Evolutionary conservation across 2,329 filamentous ascomycete species (phyloP).

Genomic region (Cladophialophora exuberans): DNA sequence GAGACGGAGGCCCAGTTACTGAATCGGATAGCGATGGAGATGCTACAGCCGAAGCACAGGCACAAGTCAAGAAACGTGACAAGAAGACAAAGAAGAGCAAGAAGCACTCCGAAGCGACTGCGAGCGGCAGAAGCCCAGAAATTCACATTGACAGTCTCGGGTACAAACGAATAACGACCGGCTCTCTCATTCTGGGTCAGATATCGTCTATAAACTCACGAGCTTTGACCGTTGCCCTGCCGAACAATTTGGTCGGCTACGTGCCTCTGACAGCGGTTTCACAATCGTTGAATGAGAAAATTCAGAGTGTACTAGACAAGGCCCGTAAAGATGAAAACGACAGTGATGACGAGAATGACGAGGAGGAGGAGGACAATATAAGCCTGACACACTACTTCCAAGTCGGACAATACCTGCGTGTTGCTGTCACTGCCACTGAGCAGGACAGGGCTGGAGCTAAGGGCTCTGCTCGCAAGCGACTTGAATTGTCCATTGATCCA

Average conservation of each 20-base stretch:
- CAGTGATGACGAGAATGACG: conserved; percentile 50
- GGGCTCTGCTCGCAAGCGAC: conserved; percentile 73
- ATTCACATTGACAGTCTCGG: conserved; percentile 79
- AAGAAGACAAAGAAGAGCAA: conserved; percentile 50
- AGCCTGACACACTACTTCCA: conserved; percentile 76
- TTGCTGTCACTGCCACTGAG: conserved; percentile 76
- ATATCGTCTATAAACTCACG: conserved; percentile 78
- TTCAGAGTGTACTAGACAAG: conserved; percentile 69
- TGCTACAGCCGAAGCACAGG: conserved; percentile 45
- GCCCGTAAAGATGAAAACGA: conserved; percentile 61
- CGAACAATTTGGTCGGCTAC: conserved; percentile 90
- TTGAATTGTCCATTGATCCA: conserved; percentile 85
- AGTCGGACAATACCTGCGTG: conserved; percentile 85
- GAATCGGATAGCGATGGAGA: conserved; percentile 34
- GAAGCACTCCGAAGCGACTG: conserved; percentile 56
- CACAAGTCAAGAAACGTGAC: conserved; percentile 26
- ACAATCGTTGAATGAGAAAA: conserved; percentile 71
- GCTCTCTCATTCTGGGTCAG: conserved; percentile 85
- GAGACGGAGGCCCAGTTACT: conserved; percentile 32
- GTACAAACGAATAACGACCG: conserved; percentile 86
- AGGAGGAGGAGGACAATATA: conserved; percentile 59
- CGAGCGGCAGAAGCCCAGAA: conserved; percentile 40
- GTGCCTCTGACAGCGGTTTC: conserved; percentile 93
- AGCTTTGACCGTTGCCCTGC: conserved; percentile 79
- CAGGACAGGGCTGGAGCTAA: conserved; percentile 55